Evolutionary conservation across 352 stramenopile genomes (phyloP).

Genomic region (Aphanomyces astaci): DNA sequence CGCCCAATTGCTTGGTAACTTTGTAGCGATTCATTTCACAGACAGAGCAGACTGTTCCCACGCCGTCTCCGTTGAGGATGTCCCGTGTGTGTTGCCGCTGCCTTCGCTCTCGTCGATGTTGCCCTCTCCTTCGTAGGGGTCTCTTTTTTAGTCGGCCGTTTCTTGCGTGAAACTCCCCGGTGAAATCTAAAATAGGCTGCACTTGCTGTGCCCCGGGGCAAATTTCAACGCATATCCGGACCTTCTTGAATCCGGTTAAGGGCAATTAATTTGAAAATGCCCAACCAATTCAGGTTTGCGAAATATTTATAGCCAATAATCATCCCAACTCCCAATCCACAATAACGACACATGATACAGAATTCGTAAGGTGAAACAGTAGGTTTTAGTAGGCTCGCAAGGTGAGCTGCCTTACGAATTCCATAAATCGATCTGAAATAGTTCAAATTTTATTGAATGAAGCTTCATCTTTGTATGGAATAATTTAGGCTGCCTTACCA

Average conservation of each 20-base stretch:
- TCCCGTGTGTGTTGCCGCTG: background rate
- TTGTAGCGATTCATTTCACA: constrained; percentile 89
- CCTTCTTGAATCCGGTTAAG: background rate
- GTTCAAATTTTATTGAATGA: no score
- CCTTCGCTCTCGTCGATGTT: constrained; percentile 5
- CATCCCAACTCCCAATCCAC: no score
- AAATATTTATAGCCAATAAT: no score
- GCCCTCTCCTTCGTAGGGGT: constrained; percentile 5
- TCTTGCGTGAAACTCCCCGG: constrained; percentile 5
- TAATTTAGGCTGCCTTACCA: no score
- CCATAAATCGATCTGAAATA: no score
- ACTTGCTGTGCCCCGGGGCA: background rate
- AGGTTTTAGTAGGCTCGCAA: no score
- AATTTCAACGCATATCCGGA: background rate
- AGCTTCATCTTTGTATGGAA: no score
- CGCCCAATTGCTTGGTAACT: constrained; percentile 91
- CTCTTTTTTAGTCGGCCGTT: constrained; percentile 19
- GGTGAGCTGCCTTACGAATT: no score
- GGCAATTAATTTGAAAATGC: background rate
- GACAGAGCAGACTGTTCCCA: constrained; percentile 1
- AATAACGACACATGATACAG: no score
- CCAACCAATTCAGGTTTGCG: no score
- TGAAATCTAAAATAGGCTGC: constrained; percentile 12
- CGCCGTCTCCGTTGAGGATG: background rate
- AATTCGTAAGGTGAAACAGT: no score